A percentile compares a stretch with the other conserved stretches of the same genome.
These are phyloP conservation scores for Paraconiothyrium sp. DNA, from an alignment of 2,329 filamentous ascomycete genomes.

Conservation along the genomic window DNA sequence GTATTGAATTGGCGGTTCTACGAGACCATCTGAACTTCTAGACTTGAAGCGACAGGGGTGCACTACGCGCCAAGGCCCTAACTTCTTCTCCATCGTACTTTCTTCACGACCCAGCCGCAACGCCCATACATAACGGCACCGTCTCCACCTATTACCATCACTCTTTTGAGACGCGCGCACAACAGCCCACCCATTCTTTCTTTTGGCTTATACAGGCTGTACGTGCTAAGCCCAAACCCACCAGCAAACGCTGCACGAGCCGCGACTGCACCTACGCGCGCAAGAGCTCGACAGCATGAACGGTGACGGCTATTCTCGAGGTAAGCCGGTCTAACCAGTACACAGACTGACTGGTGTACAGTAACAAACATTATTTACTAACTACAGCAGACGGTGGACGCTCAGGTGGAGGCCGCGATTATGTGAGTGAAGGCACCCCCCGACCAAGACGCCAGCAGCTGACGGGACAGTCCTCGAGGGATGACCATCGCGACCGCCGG, in stretches of 20 bases:
- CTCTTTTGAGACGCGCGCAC: constrained; percentile 8
- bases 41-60: background rate
- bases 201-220: constrained; percentile 1
- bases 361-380: constrained; percentile 38
- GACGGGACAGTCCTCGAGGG: constrained; percentile 43
- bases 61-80: constrained; percentile 10
- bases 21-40: background rate
- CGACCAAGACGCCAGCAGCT: constrained; percentile 28
- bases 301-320: constrained; percentile 84
- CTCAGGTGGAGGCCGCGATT: constrained; percentile 48
- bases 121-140: background rate
- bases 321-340: constrained; percentile 59
- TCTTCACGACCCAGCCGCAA: constrained; percentile 11
- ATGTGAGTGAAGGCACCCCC: constrained; percentile 45
- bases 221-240: constrained; percentile 7
- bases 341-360: constrained; percentile 49
- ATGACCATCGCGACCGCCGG: constrained; percentile 34
- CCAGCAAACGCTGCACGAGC: constrained; percentile 13
- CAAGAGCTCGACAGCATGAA: constrained; percentile 69
- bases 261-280: constrained; percentile 20
- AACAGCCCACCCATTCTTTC: background rate
- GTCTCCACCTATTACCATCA: constrained; percentile 2
- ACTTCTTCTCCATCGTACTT: constrained; percentile 10
- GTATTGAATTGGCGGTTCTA: constrained; percentile 1
- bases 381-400: constrained; percentile 50